These are phyloP conservation scores for Syzygium aromaticum DNA, from an alignment of 345 rosid species.

Conservation along the genomic window DNA sequence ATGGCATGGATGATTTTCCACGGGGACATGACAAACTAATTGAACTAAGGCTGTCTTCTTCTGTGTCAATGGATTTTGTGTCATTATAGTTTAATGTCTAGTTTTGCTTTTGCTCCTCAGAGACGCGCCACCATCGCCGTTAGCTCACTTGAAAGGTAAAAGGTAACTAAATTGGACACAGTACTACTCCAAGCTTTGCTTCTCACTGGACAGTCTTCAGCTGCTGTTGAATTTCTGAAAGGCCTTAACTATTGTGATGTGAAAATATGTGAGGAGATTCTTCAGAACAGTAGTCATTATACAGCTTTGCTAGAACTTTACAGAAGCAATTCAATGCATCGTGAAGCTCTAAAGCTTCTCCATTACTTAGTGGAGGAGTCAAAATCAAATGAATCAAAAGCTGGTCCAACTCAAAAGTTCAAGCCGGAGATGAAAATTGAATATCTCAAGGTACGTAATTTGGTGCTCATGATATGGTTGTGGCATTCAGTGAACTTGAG, in stretches of 20 bases:
- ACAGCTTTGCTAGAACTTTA: slow-evolving; percentile 69
- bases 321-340: slow-evolving; percentile 76
- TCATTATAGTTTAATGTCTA: neutral
- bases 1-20: neutral
- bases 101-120: slow-evolving; percentile 14
- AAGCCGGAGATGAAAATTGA: slow-evolving; percentile 69
- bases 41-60: neutral
- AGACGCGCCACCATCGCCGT: slow-evolving; percentile 49
- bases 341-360: slow-evolving; percentile 78
- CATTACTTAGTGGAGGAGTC: slow-evolving; percentile 64
- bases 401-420: slow-evolving; percentile 43
- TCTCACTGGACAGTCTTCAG: slow-evolving; percentile 82
- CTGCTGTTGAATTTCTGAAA: slow-evolving; percentile 64
- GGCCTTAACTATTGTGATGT: slow-evolving; percentile 76
- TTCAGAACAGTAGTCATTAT: slow-evolving; percentile 49
- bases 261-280: slow-evolving; percentile 76
- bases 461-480: neutral
- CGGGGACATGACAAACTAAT: neutral
- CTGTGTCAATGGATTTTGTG: neutral
- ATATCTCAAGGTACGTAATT: slow-evolving; percentile 64
- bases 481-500: neutral
- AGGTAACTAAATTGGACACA: slow-evolving; percentile 87
- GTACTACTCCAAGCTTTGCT: slow-evolving; percentile 89
- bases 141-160: slow-evolving; percentile 81
- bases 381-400: slow-evolving; percentile 37